Percentiles rank a stretch among this genome's conserved stretches.
Evolutionary conservation across 768 basidiomycete genomes (phyloP).

Genomic region (Leccinum uliginosum): DNA sequence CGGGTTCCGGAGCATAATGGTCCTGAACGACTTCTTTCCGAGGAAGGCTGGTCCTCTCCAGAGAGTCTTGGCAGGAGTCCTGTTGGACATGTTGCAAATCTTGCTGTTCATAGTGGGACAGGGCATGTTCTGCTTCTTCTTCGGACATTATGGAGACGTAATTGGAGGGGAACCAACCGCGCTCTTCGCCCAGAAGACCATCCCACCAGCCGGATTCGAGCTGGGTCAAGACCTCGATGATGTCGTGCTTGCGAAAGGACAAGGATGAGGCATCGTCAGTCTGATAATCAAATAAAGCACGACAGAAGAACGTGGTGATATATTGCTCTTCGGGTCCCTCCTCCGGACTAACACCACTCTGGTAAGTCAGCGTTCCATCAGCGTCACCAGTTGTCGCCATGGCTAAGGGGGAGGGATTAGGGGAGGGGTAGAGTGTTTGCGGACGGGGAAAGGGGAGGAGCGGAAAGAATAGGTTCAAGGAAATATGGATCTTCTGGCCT

Average conservation of each 20-base stretch:
- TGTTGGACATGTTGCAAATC: constrained; percentile 10
- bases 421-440: constrained; percentile 3
- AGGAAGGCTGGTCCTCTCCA: constrained; percentile 8
- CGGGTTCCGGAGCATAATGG: constrained; percentile 36
- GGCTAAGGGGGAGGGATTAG: constrained; percentile 2
- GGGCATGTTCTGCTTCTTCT: constrained; percentile 70
- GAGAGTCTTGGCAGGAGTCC: constrained; percentile 12
- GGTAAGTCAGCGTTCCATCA: constrained; percentile 19
- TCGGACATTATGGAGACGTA: constrained; percentile 80
- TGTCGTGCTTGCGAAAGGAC: constrained; percentile 79
- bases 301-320: constrained; percentile 76
- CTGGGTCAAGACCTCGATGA: constrained; percentile 90
- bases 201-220: constrained; percentile 99
- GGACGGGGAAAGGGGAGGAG: constrained; percentile 10
- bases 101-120: constrained; percentile 32
- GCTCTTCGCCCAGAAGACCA: constrained; percentile 80
- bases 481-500: constrained; percentile 13
- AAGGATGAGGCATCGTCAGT: constrained; percentile 87
- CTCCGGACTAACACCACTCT: constrained; percentile 22
- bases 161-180: constrained; percentile 98
- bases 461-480: constrained; percentile 1
- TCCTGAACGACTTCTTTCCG: constrained; percentile 19
- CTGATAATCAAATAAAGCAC: constrained; percentile 88
- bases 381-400: constrained; percentile 19
- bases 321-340: constrained; percentile 51